Evolutionary conservation across 2,329 filamentous ascomycete genomes (phyloP).

Genomic region (Claviceps monticola): DNA sequence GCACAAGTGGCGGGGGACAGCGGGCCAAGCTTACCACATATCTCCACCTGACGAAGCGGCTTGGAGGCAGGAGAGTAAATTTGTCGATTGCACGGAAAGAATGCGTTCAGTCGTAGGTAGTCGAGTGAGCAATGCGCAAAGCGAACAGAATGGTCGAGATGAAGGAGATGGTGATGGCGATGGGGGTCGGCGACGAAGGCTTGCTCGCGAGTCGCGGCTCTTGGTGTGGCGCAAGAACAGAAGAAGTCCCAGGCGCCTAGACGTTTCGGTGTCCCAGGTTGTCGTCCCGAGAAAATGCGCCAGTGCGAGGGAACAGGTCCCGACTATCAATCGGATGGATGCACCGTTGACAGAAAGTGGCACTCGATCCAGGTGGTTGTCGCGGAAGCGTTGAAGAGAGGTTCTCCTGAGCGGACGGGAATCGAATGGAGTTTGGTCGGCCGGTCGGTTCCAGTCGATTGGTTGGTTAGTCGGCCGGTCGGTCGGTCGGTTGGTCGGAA

Average conservation of each 20-base stretch:
- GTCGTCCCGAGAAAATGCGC: not conserved
- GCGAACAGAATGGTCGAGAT: not conserved
- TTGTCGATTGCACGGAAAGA: not conserved
- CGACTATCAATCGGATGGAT: not conserved
- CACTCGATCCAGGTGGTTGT: not conserved
- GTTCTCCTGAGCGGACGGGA: not conserved
- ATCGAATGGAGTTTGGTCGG: slow-evolving; percentile 2
- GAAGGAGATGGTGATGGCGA: not conserved
- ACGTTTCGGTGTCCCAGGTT: not conserved
- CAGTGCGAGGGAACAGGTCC: not conserved
- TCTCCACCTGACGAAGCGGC: not conserved
- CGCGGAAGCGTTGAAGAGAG: not conserved
- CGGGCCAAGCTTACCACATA: slow-evolving; percentile 6
- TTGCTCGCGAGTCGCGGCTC: not conserved
- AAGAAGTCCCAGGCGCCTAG: too few species aligned
- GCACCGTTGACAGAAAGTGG: not conserved
- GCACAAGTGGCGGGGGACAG: not conserved
- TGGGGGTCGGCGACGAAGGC: not conserved
- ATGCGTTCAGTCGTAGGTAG: not conserved
- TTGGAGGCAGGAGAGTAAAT: not conserved
- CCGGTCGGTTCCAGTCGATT: not conserved
- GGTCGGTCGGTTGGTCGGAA: not conserved
- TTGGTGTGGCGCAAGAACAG: not conserved
- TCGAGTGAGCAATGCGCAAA: not conserved
- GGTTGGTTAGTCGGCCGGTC: not conserved